Evolutionary conservation across 2,329 filamentous ascomycete genomes (phyloP), one percentile per base, ranked within the genome.

Genomic region (Xylariaceae sp.): DNA sequence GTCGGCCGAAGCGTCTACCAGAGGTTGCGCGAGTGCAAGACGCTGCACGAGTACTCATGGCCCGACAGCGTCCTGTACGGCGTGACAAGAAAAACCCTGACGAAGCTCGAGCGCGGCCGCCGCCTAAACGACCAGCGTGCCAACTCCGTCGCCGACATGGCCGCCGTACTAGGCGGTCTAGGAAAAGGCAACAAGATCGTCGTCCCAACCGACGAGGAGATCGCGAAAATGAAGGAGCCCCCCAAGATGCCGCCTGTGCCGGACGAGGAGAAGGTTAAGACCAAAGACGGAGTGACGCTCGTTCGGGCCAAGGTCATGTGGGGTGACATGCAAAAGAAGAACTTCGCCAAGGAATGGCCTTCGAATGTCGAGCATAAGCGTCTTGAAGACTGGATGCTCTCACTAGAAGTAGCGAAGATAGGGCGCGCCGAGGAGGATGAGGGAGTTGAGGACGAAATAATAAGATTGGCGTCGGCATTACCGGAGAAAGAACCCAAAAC

Each of bases 131-230:
- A 83, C 64, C 83, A 86, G 70, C 80, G 78, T 67, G 75, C 76
- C 49, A 86, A 85, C 67, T 73, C 75, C 12, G 74, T 87, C 45
- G 84, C 84, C 51, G 84, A 87, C 68, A 75, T 87, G 58, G 83
- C 84, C 0, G 78, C 76, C 19, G 78, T 83, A 19, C 73, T 85
- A 49, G 71, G 69, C 7, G 81, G 80, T 4, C 58, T 66, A 9
- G 80, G 80, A 36, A 71, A 73, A 56, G 79, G 80, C 32, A 83
- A 79, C 68, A 73, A 70, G 63, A 71, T 83, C 53, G 66, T 67
- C 62, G n/a, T 54, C 5, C 13, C 30, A 18, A 39, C 18, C 22
- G 21, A 47, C 19, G 44, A 61, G 48, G 51, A 54, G 15, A 54
- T 26, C 26, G 37, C 5, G 51, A 59, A n/a, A 41, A 50, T 10